Evolutionary conservation across 129 eudicot species (phyloP).

Genomic region (Daucus carota): DH1_v3.0 NC_030389.2:39959501-39960000

Average conservation of each 20-base stretch:
- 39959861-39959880: background rate
- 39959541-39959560: slow-evolving; percentile 10
- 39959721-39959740: slow-evolving; percentile 1
- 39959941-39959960: background rate
- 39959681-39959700: slow-evolving; percentile 13
- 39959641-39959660: background rate
- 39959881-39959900: background rate
- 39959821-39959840: background rate
- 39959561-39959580: slow-evolving; percentile 15
- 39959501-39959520: slow-evolving; percentile 32
- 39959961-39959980: too few relatives aligned
- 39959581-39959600: slow-evolving; percentile 15
- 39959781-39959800: background rate
- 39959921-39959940: background rate
- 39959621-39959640: background rate
- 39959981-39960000: too few relatives aligned
- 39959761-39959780: background rate
- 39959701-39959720: slow-evolving; percentile 7
- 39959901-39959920: background rate
- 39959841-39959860: background rate
- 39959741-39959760: background rate
- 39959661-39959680: slow-evolving; percentile 3
- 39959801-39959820: background rate
- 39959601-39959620: slow-evolving; percentile 12
- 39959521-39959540: slow-evolving; percentile 28